Conservation (phyloP, 2,329 filamentous ascomycete species). For the Coleophoma eucalyptorum region DNA sequence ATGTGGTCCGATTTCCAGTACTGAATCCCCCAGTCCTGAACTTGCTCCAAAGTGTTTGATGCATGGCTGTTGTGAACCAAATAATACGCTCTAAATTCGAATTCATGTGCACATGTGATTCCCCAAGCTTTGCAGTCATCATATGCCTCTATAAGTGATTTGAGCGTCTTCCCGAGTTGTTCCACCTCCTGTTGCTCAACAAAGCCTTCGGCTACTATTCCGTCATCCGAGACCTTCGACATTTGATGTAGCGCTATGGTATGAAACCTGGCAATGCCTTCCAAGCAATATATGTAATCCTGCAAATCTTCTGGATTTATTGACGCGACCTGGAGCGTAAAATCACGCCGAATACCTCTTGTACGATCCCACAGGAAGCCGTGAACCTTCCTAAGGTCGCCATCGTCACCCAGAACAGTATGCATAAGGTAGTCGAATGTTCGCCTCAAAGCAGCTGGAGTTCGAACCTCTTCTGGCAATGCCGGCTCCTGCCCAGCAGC, state of each 20-base stretch:
- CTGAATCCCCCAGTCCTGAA: constrained; percentile 50
- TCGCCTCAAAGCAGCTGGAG: constrained; percentile 51
- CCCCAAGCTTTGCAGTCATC: constrained; percentile 59
- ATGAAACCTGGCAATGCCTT: constrained; percentile 65
- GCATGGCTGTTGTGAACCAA: constrained; percentile 58
- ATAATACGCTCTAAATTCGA: constrained; percentile 64
- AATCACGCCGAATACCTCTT: constrained; percentile 63
- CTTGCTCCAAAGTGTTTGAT: constrained; percentile 50
- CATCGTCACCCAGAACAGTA: constrained; percentile 50
- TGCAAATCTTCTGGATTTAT: constrained; percentile 50
- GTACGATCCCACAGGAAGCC: constrained; percentile 68
- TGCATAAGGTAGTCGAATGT: constrained; percentile 63
- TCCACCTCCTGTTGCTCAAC: constrained; percentile 66
- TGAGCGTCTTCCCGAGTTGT: constrained; percentile 60
- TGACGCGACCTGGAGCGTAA: constrained; percentile 58
- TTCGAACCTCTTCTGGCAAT: constrained; percentile 64
- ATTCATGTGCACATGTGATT: constrained; percentile 56
- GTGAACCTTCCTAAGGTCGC: constrained; percentile 51
- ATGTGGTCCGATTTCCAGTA: constrained; percentile 55
- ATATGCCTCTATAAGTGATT: constrained; percentile 63
- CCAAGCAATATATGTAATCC: constrained; percentile 59
- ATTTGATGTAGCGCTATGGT: constrained; percentile 61
- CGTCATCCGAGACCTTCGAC: constrained; percentile 53
- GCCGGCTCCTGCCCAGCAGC: constrained; percentile 66
- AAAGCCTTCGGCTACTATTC: constrained; percentile 54